phyloP scores from a whole-genome alignment of 129 eudicot species.

The Escallonia herrerae region DNA sequence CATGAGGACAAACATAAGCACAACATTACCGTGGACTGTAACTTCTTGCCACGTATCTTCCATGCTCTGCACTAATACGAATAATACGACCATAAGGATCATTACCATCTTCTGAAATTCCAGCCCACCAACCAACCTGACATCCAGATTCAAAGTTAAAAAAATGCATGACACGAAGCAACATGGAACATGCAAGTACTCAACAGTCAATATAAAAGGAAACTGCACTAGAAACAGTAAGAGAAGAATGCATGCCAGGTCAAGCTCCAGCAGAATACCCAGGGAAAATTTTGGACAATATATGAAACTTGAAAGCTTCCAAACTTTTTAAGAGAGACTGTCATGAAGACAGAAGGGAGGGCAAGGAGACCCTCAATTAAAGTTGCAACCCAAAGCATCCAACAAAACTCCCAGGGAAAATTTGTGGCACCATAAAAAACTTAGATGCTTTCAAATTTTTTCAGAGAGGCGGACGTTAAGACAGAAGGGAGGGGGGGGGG shows the following conservation, averaged over 20 bases:
- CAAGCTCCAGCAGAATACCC: no score
- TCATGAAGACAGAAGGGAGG: no score
- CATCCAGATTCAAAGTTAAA: conserved; percentile 12
- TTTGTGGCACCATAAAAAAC: no score
- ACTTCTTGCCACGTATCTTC: conserved; percentile 89
- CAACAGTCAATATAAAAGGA: not conserved
- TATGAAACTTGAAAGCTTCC: no score
- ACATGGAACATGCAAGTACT: not conserved
- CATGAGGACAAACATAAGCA: not conserved
- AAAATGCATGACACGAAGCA: not conserved
- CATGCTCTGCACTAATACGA: conserved; percentile 89
- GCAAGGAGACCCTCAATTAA: no score
- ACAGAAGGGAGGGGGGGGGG: no score
- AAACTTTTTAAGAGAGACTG: no score
- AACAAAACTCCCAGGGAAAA: no score
- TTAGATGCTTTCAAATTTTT: no score
- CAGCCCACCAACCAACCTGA: conserved; percentile 99
- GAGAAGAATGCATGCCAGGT: not conserved
- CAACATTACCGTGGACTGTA: conserved; percentile 76
- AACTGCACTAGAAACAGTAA: not conserved
- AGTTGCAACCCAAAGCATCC: no score
- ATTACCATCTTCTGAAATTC: conserved; percentile 66
- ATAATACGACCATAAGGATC: conserved; percentile 90
- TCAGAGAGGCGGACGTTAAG: no score
- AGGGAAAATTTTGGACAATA: no score